Evolutionary conservation across 805 yeast species (phyloP), one percentile per base, ranked within the genome.

Genomic region (Nakazawaea holstii): DNA sequence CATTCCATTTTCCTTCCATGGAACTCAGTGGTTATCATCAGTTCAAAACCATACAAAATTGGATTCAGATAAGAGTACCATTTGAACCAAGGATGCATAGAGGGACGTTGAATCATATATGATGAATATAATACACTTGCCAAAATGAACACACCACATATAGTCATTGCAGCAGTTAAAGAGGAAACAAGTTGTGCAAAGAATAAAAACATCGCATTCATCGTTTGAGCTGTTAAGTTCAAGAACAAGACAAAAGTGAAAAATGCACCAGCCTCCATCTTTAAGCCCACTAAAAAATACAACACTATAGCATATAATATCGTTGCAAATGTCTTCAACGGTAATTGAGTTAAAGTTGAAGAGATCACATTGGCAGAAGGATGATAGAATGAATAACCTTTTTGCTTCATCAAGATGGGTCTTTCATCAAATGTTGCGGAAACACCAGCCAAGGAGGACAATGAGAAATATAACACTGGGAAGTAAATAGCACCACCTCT

Each of bases 281-380:
- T 69, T 65, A 79, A 65, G 48, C 70, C 63, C 24, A 81, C 72
- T 66, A 81, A 66, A 66, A 81, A 81, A 57, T 79, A 79, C 14
- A 59, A 36, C 20, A 69, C 61, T 46, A 77, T 49, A 0, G 79
- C 72, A 52, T 80, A 67, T 42, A 74, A 59, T 32, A 77, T 45
- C 44, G 74, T 69, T 14, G 79, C 75, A 62, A 76, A 54, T 37
- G 77, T 63, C 55, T 80, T 79, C 38, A 75, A 68, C 2, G 87
- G 87, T 43, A 80, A 59, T 56, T 78, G 81, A 39, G 82, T 72
- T 32, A 82, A 58, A 53, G 77, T 74, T 50, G 72, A 72, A 9
- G 84, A 78, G 38, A 82, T 52, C 9, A 83, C 76, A 61, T 82
- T 87, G 26, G 85, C 84, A 20, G 87, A 74, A 14, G 82, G 80